phyloP scores from a whole-genome alignment of 805 yeast species.

The Soucietia sequanensis region DNA sequence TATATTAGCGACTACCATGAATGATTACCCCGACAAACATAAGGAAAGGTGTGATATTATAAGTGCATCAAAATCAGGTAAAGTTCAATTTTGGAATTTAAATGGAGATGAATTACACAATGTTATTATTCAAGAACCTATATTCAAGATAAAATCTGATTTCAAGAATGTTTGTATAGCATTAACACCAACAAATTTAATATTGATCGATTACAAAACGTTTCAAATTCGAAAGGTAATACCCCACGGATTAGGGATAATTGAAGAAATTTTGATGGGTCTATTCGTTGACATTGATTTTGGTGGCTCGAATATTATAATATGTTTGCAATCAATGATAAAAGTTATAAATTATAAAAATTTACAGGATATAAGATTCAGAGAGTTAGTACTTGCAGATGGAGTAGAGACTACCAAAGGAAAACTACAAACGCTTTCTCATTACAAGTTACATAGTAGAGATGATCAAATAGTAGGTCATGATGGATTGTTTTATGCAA shows the following conservation, averaged over 20 bases:
- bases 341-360: constrained; percentile 22
- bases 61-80: constrained; percentile 22
- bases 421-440: constrained; percentile 16
- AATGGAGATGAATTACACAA: constrained; percentile 14
- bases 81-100: constrained; percentile 23
- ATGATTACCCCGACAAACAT: constrained; percentile 20
- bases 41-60: constrained; percentile 25
- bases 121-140: constrained; percentile 10
- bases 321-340: constrained; percentile 17
- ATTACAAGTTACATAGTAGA: constrained; percentile 9
- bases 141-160: constrained; percentile 23
- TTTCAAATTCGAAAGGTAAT: constrained; percentile 8
- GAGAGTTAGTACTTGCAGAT: constrained; percentile 11
- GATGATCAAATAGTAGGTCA: constrained; percentile 30
- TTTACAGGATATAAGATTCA: constrained; percentile 1
- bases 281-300: constrained; percentile 27
- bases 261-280: constrained; percentile 6
- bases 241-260: constrained; percentile 13
- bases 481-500: constrained; percentile 41
- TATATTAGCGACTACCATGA: constrained; percentile 18
- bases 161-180: constrained; percentile 22
- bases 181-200: constrained; percentile 13
- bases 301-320: constrained; percentile 26
- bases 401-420: constrained; percentile 13
- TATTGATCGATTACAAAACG: constrained; percentile 17